Evolutionary conservation across 805 yeast species (phyloP).

Genomic region (Saccharomycopsis sp.): DNA sequence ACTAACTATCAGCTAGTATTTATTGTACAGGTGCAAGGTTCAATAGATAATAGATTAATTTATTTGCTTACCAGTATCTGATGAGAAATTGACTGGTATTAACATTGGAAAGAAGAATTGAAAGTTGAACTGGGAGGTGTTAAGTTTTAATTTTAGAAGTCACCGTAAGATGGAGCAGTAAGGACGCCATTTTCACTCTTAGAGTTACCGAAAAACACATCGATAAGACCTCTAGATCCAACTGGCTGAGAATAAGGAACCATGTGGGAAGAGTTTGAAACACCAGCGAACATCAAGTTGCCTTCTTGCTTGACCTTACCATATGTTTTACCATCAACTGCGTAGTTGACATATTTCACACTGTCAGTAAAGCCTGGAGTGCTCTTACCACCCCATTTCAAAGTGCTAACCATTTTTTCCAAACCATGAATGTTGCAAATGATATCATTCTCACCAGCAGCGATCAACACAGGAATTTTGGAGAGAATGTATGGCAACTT

Average conservation of each 20-base stretch:
- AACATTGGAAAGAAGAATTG: too few relatives aligned
- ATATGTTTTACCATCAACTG: slow-evolving; percentile 15
- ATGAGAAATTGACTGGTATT: too few relatives aligned
- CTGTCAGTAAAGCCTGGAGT: slow-evolving; percentile 14
- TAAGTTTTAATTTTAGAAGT: too few relatives aligned
- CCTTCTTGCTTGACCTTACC: slow-evolving; percentile 41
- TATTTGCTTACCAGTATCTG: too few relatives aligned
- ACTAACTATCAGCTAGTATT: too few relatives aligned
- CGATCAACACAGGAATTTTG: slow-evolving; percentile 44
- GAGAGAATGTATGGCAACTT: slow-evolving; percentile 47
- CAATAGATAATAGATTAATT: too few relatives aligned
- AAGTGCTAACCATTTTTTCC: slow-evolving; percentile 43
- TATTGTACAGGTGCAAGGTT: too few relatives aligned
- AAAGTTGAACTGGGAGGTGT: too few relatives aligned
- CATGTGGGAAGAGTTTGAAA: slow-evolving; percentile 67
- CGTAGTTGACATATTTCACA: slow-evolving; percentile 4
- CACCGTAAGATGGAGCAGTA: slow-evolving; percentile 13
- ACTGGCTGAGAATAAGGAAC: slow-evolving; percentile 65
- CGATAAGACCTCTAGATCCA: slow-evolving; percentile 47
- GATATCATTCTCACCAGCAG: slow-evolving; percentile 64
- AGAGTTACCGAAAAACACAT: slow-evolving; percentile 33
- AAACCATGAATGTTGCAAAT: slow-evolving; percentile 64
- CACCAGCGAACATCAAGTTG: slow-evolving; percentile 54
- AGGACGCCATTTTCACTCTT: slow-evolving; percentile 4
- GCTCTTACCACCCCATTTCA: slow-evolving; percentile 34